Conservation (phyloP, 805 yeast species). For the Candida berthetii region DNA sequence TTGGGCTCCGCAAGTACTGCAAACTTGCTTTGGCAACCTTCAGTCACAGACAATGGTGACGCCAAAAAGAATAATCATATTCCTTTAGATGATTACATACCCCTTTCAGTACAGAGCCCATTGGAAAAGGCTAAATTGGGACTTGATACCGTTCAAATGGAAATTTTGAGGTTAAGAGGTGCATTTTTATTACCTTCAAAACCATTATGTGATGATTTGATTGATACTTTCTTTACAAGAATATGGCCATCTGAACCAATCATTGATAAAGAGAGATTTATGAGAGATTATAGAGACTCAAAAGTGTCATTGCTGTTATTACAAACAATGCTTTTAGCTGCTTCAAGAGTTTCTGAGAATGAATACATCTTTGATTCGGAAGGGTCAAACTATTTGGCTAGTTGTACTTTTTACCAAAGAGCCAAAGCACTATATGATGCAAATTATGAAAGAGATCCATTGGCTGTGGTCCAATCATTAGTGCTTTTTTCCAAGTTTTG, state of each 20-base stretch:
- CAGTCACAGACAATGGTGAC: constrained; percentile 1
- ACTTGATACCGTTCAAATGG: constrained; percentile 56
- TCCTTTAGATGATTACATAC: constrained; percentile 18
- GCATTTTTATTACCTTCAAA: constrained; percentile 64
- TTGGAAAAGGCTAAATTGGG: constrained; percentile 20
- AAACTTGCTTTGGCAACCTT: constrained; percentile 6
- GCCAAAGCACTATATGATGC: constrained; percentile 74
- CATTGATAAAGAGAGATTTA: constrained; percentile 54
- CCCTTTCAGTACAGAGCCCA: constrained; percentile 14
- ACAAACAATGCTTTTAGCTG: constrained; percentile 65
- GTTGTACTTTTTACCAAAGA: constrained; percentile 57
- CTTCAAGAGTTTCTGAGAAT: constrained; percentile 54
- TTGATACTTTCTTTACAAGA: constrained; percentile 54
- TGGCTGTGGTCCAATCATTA: constrained; percentile 54
- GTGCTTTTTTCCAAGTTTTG: constrained; percentile 61
- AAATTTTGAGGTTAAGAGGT: constrained; percentile 56
- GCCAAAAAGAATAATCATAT: constrained; percentile 36
- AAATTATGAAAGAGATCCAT: constrained; percentile 59
- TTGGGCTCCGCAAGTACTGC: constrained; percentile 50
- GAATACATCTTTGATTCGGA: constrained; percentile 41
- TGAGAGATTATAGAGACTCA: constrained; percentile 49
- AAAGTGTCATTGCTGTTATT: constrained; percentile 56
- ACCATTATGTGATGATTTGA: constrained; percentile 51
- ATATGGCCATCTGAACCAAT: constrained; percentile 70
- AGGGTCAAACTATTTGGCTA: constrained; percentile 43